Conservation (phyloP, 2,329 filamentous ascomycete species). For the Dryadomyces quercivorus region DNA sequence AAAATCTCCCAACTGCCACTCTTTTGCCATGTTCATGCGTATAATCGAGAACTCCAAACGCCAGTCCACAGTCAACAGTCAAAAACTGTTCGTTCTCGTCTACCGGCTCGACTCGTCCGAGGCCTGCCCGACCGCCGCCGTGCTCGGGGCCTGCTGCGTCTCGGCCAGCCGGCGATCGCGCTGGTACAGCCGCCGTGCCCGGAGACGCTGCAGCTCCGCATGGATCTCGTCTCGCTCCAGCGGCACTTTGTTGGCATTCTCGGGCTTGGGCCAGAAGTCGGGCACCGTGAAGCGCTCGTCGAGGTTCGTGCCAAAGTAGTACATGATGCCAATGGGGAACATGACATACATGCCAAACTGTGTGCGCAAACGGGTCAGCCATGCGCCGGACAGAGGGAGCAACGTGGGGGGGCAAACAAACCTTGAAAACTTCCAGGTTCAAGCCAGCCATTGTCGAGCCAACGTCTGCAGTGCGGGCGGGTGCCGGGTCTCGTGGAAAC, state of each 20-base stretch:
- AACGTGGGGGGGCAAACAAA: constrained; percentile 23
- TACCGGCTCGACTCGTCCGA: constrained; percentile 2
- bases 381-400: background rate
- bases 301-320: constrained; percentile 98
- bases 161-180: constrained; percentile 49
- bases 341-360: constrained; percentile 98
- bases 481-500: background rate
- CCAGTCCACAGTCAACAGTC: background rate
- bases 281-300: constrained; percentile 81
- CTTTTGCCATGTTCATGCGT: background rate
- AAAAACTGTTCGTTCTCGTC: background rate
- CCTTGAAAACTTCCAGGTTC: constrained; percentile 93
- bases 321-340: constrained; percentile 99
- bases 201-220: constrained; percentile 64
- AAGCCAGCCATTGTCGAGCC: constrained; percentile 54
- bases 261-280: constrained; percentile 84
- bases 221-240: constrained; percentile 72
- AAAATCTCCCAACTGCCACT: background rate
- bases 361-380: background rate
- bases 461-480: background rate
- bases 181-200: constrained; percentile 56
- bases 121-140: constrained; percentile 1
- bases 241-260: constrained; percentile 65
- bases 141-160: constrained; percentile 15
- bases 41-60: background rate